These are phyloP conservation scores for Tuctoria greenei DNA, from an alignment of 176 grass and related monocot species.

Conservation along the genomic window DNA sequence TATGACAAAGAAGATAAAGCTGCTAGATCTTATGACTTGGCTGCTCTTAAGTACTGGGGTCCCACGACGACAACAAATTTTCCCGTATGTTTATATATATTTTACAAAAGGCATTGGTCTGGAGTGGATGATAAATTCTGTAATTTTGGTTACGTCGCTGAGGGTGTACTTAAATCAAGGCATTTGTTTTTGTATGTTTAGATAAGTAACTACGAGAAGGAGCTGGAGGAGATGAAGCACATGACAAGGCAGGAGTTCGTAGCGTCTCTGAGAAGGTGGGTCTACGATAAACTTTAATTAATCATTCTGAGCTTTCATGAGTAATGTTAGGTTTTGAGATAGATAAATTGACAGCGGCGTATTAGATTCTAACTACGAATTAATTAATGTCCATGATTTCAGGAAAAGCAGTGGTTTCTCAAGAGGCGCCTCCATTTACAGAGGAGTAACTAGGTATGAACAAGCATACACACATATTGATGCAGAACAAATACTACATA, in stretches of 20 bases:
- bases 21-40: constrained; percentile 95
- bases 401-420: constrained; percentile 89
- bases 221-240: constrained; percentile 85
- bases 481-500: background rate
- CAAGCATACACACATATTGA: background rate
- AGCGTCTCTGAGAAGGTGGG: constrained; percentile 70
- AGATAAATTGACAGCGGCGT: background rate
- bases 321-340: background rate
- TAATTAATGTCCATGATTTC: background rate
- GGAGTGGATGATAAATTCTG: background rate
- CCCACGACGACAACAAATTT: constrained; percentile 92
- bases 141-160: background rate
- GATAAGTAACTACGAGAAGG: constrained; percentile 71
- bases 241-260: constrained; percentile 86
- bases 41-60: constrained; percentile 99
- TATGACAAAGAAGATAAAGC: constrained; percentile 99
- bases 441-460: constrained; percentile 75
- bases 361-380: background rate
- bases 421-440: constrained; percentile 79
- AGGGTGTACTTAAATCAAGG: constrained; percentile 29
- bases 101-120: background rate
- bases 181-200: constrained; percentile 37
- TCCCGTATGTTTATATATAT: constrained; percentile 43
- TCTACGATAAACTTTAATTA: background rate
- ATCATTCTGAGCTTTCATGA: background rate